These are phyloP conservation scores for Apiotrichum montevideense DNA, from an alignment of 1,284 basidiomycete genomes.

Conservation along the genomic window DNA sequence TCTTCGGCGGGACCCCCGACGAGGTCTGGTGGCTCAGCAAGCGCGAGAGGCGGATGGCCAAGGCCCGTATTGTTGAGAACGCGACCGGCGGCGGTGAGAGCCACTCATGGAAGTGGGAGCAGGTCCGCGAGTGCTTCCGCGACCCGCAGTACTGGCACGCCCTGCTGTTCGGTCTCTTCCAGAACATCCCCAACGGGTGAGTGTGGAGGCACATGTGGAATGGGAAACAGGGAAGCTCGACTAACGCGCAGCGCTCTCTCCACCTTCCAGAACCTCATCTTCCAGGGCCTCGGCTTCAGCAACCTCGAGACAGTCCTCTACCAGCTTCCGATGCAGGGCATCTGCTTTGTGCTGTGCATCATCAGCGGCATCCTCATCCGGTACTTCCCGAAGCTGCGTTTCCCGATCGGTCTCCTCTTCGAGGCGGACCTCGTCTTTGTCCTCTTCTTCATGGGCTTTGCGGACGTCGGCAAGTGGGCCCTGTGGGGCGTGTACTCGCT, in stretches of 20 bases:
- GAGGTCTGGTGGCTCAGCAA: constrained; percentile 19
- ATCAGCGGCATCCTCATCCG: constrained; percentile 9
- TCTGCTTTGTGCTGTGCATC: constrained; percentile 18
- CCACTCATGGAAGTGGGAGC: constrained; percentile 26
- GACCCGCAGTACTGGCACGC: constrained; percentile 26
- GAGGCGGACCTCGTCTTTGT: constrained; percentile 13
- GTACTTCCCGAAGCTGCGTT: constrained; percentile 18
- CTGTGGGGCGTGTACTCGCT: constrained; percentile 20
- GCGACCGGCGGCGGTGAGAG: constrained; percentile 10
- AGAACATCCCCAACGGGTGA: background rate
- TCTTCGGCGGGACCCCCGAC: constrained; percentile 19
- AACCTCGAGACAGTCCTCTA: constrained; percentile 2
- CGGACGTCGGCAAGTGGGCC: constrained; percentile 16
- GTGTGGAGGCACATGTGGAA: no score
- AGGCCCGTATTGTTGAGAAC: constrained; percentile 21
- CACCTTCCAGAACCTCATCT: constrained; percentile 17
- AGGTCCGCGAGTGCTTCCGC: constrained; percentile 26
- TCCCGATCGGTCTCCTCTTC: constrained; percentile 20
- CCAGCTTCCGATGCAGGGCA: constrained; percentile 18
- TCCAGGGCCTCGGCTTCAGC: constrained; percentile 24
- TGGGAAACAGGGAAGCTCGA: no score
- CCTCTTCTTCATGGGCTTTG: constrained; percentile 23
- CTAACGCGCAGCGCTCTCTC: constrained; percentile 6
- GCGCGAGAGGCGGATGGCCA: constrained; percentile 19
- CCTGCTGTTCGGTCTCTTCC: background rate